A percentile compares a stretch with the other conserved stretches of the same genome.
Conservation (phyloP, 73 alveolate genomes). For the Stentor roeselii region DNA sequence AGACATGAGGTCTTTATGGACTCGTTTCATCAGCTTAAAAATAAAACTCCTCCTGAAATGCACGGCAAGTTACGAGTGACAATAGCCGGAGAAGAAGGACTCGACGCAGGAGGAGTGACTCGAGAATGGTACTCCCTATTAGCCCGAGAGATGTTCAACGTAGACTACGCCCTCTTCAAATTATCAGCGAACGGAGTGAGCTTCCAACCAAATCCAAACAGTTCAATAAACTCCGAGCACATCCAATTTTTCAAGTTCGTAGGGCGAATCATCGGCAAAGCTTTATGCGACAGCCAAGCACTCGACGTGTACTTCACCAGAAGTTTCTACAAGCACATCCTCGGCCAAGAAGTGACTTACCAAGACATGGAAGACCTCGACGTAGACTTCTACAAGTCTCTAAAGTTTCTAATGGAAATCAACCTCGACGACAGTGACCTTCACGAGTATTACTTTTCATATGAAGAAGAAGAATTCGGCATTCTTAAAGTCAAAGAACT, state of each 20-base stretch:
- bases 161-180: conserved; percentile 85
- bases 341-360: conserved; percentile 82
- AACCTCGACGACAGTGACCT: conserved; percentile 34
- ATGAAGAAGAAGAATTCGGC: conserved; percentile 85
- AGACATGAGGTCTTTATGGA: conserved; percentile 73
- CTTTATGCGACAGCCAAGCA: conserved; percentile 39
- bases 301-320: conserved; percentile 93
- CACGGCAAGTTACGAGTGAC: conserved; percentile 43
- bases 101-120: conserved; percentile 99
- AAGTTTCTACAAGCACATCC: conserved; percentile 94
- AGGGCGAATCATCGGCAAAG: conserved; percentile 98
- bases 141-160: conserved; percentile 98
- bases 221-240: conserved; percentile 75
- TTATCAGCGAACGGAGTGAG: conserved; percentile 70
- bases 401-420: conserved; percentile 84
- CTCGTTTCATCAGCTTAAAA: conserved; percentile 59
- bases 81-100: conserved; percentile 94
- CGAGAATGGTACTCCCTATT: conserved; percentile 97
- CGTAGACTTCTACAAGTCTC: conserved; percentile 83
- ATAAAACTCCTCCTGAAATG: conserved; percentile 64
- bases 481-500: conserved; percentile 76
- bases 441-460: conserved; percentile 17
- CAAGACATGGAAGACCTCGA: conserved; percentile 99
- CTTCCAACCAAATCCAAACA: conserved; percentile 46
- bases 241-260: conserved; percentile 94